These are phyloP conservation scores for Neurospora cerealis DNA, from an alignment of 495 filamentous ascomycete genomes.

Conservation along the genomic window DNA sequence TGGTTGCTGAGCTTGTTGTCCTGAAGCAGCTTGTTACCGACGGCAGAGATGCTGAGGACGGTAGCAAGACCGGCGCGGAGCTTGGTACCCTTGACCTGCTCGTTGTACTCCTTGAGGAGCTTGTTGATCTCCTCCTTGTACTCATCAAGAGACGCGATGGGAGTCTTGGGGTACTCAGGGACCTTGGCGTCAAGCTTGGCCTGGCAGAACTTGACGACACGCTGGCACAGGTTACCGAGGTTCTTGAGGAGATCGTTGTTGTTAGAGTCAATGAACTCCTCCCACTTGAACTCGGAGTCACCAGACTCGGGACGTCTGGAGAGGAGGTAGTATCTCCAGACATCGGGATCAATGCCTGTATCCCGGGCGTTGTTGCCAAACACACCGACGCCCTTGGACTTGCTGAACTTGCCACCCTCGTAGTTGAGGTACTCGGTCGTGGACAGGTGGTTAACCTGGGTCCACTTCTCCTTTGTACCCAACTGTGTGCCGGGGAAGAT, in stretches of 20 bases:
- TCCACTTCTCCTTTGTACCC: conserved; percentile 80
- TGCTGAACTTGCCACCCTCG: conserved; percentile 92
- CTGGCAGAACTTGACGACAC: conserved; percentile 83
- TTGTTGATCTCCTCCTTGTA: conserved; percentile 53
- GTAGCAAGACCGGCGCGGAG: conserved; percentile 61
- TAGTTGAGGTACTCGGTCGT: conserved; percentile 97
- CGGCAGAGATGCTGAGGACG: conserved; percentile 44
- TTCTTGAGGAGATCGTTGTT: conserved; percentile 87
- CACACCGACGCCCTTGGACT: conserved; percentile 79
- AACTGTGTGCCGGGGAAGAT: conserved; percentile 86
- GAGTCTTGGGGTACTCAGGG: conserved; percentile 49
- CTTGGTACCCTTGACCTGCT: conserved; percentile 63
- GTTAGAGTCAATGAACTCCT: conserved; percentile 71
- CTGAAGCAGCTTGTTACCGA: conserved; percentile 77
- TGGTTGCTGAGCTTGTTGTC: conserved; percentile 55
- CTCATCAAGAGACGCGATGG: conserved; percentile 12
- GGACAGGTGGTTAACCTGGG: conserved; percentile 76
- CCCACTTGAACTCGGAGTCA: conserved; percentile 85
- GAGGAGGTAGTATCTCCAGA: conserved; percentile 91
- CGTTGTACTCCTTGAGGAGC: conserved; percentile 57
- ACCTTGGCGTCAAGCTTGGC: conserved; percentile 60
- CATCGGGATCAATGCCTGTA: conserved; percentile 74
- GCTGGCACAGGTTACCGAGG: conserved; percentile 88
- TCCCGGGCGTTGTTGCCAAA: conserved; percentile 84
- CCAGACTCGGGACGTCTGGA: conserved; percentile 80